Conservation (phyloP, 768 basidiomycete genomes). For the Russula earlei region DNA sequence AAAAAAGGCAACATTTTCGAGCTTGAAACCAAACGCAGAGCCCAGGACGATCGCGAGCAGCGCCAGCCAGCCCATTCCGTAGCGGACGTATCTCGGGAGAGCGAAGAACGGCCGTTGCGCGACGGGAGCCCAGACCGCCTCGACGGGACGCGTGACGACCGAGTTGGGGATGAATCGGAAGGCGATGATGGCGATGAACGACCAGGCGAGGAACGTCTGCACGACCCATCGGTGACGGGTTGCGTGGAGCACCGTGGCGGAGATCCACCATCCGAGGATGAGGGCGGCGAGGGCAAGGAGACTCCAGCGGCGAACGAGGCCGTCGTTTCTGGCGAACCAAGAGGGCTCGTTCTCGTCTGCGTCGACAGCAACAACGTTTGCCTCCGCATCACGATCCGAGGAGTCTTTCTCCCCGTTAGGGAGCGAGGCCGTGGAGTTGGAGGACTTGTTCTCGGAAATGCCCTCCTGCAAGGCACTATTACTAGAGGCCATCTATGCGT, state of each 20-base stretch:
- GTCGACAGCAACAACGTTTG: background rate
- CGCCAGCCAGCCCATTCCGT: constrained; percentile 65
- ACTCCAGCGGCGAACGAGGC: constrained; percentile 27
- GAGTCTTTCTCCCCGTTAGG: constrained; percentile 23
- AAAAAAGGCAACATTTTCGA: constrained; percentile 34
- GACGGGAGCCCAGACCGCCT: constrained; percentile 56
- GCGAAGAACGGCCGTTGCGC: constrained; percentile 61
- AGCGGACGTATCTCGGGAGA: constrained; percentile 41
- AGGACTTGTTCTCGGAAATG: constrained; percentile 20
- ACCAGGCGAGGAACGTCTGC: constrained; percentile 77
- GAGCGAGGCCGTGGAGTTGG: constrained; percentile 21
- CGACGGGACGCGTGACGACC: constrained; percentile 60
- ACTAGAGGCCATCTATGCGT: background rate
- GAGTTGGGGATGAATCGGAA: constrained; percentile 79
- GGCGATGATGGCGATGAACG: constrained; percentile 67
- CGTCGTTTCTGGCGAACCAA: constrained; percentile 17
- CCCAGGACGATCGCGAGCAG: constrained; percentile 74
- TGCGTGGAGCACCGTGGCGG: constrained; percentile 52
- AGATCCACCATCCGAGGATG: constrained; percentile 84
- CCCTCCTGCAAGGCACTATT: background rate
- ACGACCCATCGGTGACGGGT: constrained; percentile 80
- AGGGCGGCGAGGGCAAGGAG: constrained; percentile 44
- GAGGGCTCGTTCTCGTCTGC: constrained; percentile 17
- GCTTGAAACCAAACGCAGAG: constrained; percentile 75
- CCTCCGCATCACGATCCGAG: constrained; percentile 5